phyloP scores from a whole-genome alignment of 2,329 filamentous ascomycete genomes.

The Phyllosticta citrichinensis region DNA sequence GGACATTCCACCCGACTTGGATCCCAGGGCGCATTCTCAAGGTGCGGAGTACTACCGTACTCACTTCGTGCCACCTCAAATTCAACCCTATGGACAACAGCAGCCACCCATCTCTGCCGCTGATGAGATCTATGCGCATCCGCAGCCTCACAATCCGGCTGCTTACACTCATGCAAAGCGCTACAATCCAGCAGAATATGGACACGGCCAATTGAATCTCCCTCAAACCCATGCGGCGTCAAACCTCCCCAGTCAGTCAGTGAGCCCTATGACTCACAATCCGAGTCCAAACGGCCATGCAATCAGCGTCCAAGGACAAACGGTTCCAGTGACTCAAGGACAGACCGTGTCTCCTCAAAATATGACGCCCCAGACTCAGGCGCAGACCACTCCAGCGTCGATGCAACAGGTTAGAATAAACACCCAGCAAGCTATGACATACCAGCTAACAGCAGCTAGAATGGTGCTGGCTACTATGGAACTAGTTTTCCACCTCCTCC shows the following conservation, averaged over 20 bases:
- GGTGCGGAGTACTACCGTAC: background rate
- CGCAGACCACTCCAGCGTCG: background rate
- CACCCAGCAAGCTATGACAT: background rate
- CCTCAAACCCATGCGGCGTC: background rate
- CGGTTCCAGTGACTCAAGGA: background rate
- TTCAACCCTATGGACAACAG: constrained; percentile 11
- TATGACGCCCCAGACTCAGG: background rate
- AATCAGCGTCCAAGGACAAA: background rate
- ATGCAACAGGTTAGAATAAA: background rate
- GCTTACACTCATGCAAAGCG: constrained; percentile 11
- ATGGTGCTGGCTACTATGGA: constrained; percentile 4
- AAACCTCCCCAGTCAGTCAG: background rate
- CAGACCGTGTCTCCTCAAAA: background rate
- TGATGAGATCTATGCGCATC: constrained; percentile 18
- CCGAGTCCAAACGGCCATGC: background rate
- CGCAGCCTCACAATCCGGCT: constrained; percentile 2
- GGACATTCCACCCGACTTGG: constrained; percentile 12
- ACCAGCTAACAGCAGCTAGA: background rate
- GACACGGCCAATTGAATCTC: background rate
- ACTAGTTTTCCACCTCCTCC: constrained; percentile 8
- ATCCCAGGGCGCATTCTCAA: background rate
- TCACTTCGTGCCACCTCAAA: constrained; percentile 20
- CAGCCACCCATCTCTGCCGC: constrained; percentile 21
- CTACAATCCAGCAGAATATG: constrained; percentile 25
- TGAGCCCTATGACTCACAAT: background rate